These are phyloP conservation scores for Iberis amara DNA, from an alignment of 441 rosid species.

Conservation along the genomic window DNA sequence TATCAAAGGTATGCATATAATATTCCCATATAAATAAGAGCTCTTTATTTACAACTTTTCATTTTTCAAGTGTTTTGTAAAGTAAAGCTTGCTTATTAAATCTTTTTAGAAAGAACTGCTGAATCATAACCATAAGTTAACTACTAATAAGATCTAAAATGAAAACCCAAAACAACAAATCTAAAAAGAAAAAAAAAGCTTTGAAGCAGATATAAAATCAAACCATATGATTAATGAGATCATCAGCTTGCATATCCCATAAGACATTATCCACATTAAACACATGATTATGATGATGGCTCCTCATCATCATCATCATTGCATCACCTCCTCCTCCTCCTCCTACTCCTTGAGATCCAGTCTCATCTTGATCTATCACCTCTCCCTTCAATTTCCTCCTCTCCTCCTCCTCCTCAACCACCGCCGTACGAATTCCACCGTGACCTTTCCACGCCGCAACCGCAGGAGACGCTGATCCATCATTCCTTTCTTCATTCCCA, in stretches of 20 bases:
- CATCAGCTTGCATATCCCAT: slow-evolving; percentile 35
- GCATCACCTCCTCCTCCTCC: slow-evolving; percentile 24
- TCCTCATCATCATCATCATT: slow-evolving; percentile 25
- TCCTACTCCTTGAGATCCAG: slow-evolving; percentile 8
- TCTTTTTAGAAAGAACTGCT: neutral
- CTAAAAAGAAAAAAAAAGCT: neutral
- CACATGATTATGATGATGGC: slow-evolving; percentile 29
- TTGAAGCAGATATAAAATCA: slow-evolving; percentile 19
- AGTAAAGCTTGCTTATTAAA: slow-evolving; percentile 21
- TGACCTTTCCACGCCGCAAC: slow-evolving; percentile 32
- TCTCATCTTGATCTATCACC: slow-evolving; percentile 29
- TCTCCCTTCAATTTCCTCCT: slow-evolving; percentile 34
- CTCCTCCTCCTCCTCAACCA: slow-evolving; percentile 26
- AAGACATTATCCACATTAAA: slow-evolving; percentile 33
- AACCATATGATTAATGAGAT: slow-evolving; percentile 34
- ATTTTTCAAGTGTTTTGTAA: slow-evolving; percentile 15
- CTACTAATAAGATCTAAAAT: slow-evolving; percentile 18
- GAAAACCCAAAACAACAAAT: slow-evolving; percentile 16
- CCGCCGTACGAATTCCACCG: slow-evolving; percentile 27
- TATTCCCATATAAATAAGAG: too few relatives aligned
- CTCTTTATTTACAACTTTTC: slow-evolving; percentile 21
- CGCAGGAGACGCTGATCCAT: slow-evolving; percentile 30
- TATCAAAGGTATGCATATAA: too few relatives aligned
- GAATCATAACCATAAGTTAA: slow-evolving; percentile 22
- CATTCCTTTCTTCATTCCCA: slow-evolving; percentile 33